phyloP scores from a whole-genome alignment of 768 basidiomycete species.

The Nidularia sp. region DNA sequence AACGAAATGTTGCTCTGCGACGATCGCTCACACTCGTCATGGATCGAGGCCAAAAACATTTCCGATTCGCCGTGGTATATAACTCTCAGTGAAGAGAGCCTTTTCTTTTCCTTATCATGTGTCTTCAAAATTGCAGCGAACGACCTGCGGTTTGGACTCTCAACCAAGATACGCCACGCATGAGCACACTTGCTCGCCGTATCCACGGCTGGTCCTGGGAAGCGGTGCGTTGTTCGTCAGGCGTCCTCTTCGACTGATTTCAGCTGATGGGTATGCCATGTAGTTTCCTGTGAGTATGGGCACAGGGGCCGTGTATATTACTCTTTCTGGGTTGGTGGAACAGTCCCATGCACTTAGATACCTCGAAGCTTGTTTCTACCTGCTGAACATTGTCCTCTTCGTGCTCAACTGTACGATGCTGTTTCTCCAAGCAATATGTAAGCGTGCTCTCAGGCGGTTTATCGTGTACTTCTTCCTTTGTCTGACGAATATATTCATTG shows the following conservation, averaged over 20 bases:
- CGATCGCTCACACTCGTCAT: no score
- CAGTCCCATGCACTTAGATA: conserved; percentile 22
- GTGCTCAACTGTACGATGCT: conserved; percentile 38
- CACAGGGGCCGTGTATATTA: conserved; percentile 44
- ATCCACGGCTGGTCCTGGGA: conserved; percentile 51
- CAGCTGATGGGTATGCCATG: background rate
- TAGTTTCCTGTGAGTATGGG: conserved; percentile 49
- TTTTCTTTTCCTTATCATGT: no score
- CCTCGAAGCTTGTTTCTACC: conserved; percentile 40
- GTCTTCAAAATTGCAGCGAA: no score
- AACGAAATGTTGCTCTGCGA: no score
- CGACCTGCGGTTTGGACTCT: no score
- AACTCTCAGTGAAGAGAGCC: no score
- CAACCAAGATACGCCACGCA: conserved; percentile 5
- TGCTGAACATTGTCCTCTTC: conserved; percentile 40
- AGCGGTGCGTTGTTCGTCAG: conserved; percentile 25
- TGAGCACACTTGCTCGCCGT: conserved; percentile 30
- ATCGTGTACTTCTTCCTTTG: background rate
- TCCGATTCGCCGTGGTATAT: no score
- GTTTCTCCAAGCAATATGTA: conserved; percentile 36
- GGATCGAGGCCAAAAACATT: no score
- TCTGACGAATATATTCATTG: background rate
- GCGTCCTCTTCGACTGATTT: background rate
- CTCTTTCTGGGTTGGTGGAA: conserved; percentile 33
- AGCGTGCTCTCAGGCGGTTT: conserved; percentile 5